These are phyloP conservation scores for Linanthus parryae DNA, from an alignment of 148 eudicot genomes.

Conservation along the genomic window DNA sequence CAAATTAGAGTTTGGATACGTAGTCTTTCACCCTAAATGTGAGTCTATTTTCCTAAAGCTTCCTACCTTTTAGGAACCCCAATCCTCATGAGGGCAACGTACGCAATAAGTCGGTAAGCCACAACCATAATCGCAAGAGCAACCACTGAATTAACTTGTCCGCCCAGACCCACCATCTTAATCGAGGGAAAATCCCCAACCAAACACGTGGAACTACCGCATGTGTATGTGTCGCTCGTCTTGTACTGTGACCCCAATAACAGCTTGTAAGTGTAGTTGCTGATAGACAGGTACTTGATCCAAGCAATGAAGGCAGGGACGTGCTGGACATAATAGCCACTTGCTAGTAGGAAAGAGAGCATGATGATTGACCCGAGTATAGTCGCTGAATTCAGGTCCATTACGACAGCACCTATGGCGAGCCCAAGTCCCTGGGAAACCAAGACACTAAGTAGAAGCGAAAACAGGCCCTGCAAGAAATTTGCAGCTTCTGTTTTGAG, in stretches of 20 bases:
- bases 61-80: conserved; percentile 37
- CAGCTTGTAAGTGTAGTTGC: conserved; percentile 50
- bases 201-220: conserved; percentile 36
- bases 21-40: no score
- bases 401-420: conserved; percentile 66
- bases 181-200: conserved; percentile 53
- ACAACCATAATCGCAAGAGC: conserved; percentile 54
- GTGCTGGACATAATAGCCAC: conserved; percentile 76
- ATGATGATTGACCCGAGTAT: conserved; percentile 53
- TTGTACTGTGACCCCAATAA: conserved; percentile 59
- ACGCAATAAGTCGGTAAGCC: conserved; percentile 55
- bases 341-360: conserved; percentile 49
- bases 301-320: conserved; percentile 66
- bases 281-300: conserved; percentile 57
- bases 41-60: no score
- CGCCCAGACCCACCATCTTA: conserved; percentile 39
- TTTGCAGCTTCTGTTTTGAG: conserved; percentile 28
- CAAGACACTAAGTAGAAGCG: conserved; percentile 42
- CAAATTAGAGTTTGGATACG: no score
- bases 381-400: conserved; percentile 62
- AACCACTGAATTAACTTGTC: conserved; percentile 21
- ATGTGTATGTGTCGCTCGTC: conserved; percentile 45
- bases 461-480: conserved; percentile 36
- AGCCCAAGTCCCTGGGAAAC: conserved; percentile 81
- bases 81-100: conserved; percentile 72